Base-by-base conservation (phyloP, 2,329 filamentous ascomycete genomes). In the Alternaria postmessia region DNA sequence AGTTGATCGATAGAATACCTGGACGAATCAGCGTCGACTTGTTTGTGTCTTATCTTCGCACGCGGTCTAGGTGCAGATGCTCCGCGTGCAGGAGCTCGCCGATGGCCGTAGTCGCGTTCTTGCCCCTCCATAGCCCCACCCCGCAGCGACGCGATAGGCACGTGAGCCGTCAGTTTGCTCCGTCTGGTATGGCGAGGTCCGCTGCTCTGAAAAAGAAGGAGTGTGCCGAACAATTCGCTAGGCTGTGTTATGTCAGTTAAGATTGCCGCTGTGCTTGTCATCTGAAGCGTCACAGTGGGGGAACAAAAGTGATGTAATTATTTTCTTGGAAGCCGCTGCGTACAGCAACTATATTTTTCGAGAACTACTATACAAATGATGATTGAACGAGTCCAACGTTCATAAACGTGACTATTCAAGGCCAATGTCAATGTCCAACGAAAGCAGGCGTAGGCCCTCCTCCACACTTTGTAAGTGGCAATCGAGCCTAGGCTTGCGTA, bases 71-170 rank as follows among this genome's bases (percentile, higher is more conserved):
- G 39, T 56, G 55, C 51, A 52, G 47, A 60, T 48, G 57, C 52
- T 68, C 61, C 57, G 63, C 61, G 54, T 57, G 62, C 61, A 68
- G 70, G 70, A 71, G 68, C 64, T 70, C 70, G 70, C 60, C 70
- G 69, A 70, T 66, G 61, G 57, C 70, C 70, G 70, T 62, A 53
- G 52, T 56, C 48, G 49, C 39, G 44, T 44, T 43, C 51, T 36
- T 62, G 60, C 61, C 64, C 60, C 59, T 62, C 60, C 51, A 48
- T 44, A 22, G 54, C 57, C 53, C 57, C 53, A 57, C 57, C 32
- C 46, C 53, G 28, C 47, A n/a, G 20, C 53, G 32, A 22, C 26
- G 43, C 26, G 38, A 51, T 42, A 44, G 22, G 48, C 54, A 61
- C 54, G 58, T 61, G 58, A 61, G 58, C 54, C 8, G 34, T 34